phyloP scores from a whole-genome alignment of 495 filamentous ascomycete species.

The Hypoxylon trugodes region DNA sequence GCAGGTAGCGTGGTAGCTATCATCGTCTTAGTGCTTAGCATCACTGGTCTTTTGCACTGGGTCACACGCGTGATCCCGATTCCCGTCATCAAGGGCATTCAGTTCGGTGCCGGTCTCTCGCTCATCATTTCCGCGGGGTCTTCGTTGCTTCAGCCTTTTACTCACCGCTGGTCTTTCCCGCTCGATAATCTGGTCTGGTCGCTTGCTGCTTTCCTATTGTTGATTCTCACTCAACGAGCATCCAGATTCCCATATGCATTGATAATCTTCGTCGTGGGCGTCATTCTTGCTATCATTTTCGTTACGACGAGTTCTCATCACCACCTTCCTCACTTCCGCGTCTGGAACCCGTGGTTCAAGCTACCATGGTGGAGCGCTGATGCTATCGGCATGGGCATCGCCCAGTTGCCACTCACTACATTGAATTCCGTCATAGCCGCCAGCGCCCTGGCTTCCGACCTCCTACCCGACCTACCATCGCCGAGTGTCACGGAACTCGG shows the following conservation, averaged over 20 bases:
- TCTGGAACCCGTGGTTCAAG: slow-evolving; percentile 59
- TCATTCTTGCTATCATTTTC: slow-evolving; percentile 63
- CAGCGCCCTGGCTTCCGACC: slow-evolving; percentile 73
- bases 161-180: slow-evolving; percentile 60
- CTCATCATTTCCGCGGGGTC: slow-evolving; percentile 78
- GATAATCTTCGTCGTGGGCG: slow-evolving; percentile 69
- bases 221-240: slow-evolving; percentile 68
- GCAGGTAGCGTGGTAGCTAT: slow-evolving; percentile 79
- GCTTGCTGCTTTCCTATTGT: slow-evolving; percentile 70
- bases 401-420: slow-evolving; percentile 87
- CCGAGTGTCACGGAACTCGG: slow-evolving; percentile 79
- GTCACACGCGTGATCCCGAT: slow-evolving; percentile 77
- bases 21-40: slow-evolving; percentile 76
- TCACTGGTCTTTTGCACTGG: slow-evolving; percentile 76
- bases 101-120: slow-evolving; percentile 86
- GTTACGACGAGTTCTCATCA: slow-evolving; percentile 29
- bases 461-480: slow-evolving; percentile 71
- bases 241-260: slow-evolving; percentile 79
- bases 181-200: slow-evolving; percentile 80
- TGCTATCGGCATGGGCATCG: slow-evolving; percentile 67
- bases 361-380: slow-evolving; percentile 52
- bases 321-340: slow-evolving; percentile 55
- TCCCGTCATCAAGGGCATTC: slow-evolving; percentile 91
- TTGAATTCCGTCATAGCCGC: slow-evolving; percentile 93
- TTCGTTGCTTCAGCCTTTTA: slow-evolving; percentile 65